phyloP scores from a whole-genome alignment of 2,329 filamentous ascomycete genomes.

The Piedraia hortae region DNA sequence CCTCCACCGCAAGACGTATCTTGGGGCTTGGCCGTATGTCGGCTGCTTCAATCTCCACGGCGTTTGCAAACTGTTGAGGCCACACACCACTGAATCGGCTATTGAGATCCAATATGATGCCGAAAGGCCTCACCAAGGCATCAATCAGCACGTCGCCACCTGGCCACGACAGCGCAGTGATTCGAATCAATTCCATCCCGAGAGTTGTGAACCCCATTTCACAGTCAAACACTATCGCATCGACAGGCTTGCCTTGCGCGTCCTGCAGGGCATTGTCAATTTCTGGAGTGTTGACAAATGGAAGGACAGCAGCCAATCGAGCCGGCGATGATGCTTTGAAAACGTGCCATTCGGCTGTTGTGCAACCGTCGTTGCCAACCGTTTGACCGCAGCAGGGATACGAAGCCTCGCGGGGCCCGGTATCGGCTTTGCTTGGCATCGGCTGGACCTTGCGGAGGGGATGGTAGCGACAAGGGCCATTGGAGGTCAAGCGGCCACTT shows the following conservation, averaged over 20 bases:
- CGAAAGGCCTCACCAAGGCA: slow-evolving; percentile 56
- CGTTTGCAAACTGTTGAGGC: slow-evolving; percentile 28
- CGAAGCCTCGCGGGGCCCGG: slow-evolving; percentile 29
- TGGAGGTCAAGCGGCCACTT: slow-evolving; percentile 49
- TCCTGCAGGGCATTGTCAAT: slow-evolving; percentile 26
- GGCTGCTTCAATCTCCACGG: slow-evolving; percentile 3
- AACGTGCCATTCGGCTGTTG: slow-evolving; percentile 38
- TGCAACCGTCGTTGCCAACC: slow-evolving; percentile 51
- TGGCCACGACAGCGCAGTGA: slow-evolving; percentile 79
- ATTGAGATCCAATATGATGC: slow-evolving; percentile 71
- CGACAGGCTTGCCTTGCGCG: slow-evolving; percentile 9
- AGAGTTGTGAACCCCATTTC: slow-evolving; percentile 90
- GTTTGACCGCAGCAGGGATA: slow-evolving; percentile 58
- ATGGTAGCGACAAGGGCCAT: slow-evolving; percentile 58
- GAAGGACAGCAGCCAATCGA: slow-evolving; percentile 47
- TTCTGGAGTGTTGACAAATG: slow-evolving; percentile 51
- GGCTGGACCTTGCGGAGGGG: slow-evolving; percentile 42
- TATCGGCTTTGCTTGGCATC: slow-evolving; percentile 25
- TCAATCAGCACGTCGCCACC: slow-evolving; percentile 48
- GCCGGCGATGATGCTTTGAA: slow-evolving; percentile 60
- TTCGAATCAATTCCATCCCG: slow-evolving; percentile 65
- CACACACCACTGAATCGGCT: slow-evolving; percentile 74
- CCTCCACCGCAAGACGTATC: slow-evolving; percentile 3
- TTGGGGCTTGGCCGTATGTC: slow-evolving; percentile 3
- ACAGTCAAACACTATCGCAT: slow-evolving; percentile 70